Base-by-base conservation (phyloP, 225 moss, liverwort and hornwort genomes). In the Physcomitrium patens region DNA sequence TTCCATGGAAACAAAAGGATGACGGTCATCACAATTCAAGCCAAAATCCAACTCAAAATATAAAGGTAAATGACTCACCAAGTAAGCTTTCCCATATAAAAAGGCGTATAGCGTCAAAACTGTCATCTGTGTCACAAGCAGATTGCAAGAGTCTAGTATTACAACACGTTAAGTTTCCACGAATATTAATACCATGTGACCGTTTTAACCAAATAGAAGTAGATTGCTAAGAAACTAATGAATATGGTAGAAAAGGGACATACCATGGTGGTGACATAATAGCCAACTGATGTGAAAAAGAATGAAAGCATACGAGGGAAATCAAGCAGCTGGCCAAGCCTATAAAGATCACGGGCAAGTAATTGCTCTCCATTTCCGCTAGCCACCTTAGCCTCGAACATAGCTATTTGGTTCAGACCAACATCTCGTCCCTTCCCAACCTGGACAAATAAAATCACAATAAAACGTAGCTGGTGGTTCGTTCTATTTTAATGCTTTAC, bases 241-340 rank as follows among this genome's bases (percentile, higher is more conserved):
- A 72, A 63, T 56, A 66, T n/a, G 28, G 15, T 56, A 49, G 49
- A 56, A 56, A 50, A 62, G 63, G 58, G 68, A 46, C 75, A 68
- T 89, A 99, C 97, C 89, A 99, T 90, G 24, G 99, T 99, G 63
- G 86, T 90, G 72, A 99, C 87, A 69, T 99, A 99, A 45, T 93
- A 95, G 44, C 99, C 99, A 68, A 99, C 94, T 69, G 99, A 99
- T n/a, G 99, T 93, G 75, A 90, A 99, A 85, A 95, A 99, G 86
- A 95, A 99, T 11, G 99, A 99, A 23, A 99, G 82, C 99, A 99
- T 99, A 64, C 99, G 89, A 23, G 93, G 95, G 76, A 99, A 99
- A 84, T 99, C 99, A 75, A 99, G 92, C 31, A 99, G 95, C 82
- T 99, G 99, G 65, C 99, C 99, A 63, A 99, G 87, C 75, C 99